These are phyloP conservation scores for Oryza meridionalis DNA, from an alignment of 176 grass and related monocot species.

Conservation along the genomic window DNA sequence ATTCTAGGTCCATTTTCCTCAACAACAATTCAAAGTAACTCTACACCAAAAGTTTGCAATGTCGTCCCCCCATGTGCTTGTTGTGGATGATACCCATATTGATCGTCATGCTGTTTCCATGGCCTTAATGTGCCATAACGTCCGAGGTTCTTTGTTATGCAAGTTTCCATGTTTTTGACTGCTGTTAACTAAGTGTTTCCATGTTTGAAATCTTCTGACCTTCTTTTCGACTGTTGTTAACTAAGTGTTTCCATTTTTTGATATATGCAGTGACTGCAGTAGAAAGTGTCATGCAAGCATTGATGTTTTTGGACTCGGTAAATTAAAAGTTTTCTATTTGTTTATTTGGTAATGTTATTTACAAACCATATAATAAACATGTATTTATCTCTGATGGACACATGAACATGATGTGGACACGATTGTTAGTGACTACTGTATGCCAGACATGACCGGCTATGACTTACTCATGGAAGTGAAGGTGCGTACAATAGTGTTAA, in stretches of 20 bases:
- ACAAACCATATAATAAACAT: not conserved
- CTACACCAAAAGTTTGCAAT: not conserved
- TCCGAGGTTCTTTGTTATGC: not conserved
- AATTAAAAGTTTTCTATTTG: not conserved
- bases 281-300: not conserved
- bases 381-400: not conserved
- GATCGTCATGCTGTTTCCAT: not conserved
- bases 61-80: not conserved
- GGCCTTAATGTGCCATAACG: not conserved
- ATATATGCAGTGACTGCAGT: not conserved
- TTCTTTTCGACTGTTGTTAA: not conserved
- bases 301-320: conserved; percentile 1
- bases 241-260: not conserved
- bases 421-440: not conserved
- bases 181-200: not conserved
- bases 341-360: not conserved
- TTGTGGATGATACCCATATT: conserved; percentile 7
- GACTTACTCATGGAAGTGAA: not conserved
- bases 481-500: not conserved
- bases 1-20: not conserved
- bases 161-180: not conserved
- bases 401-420: conserved; percentile 9
- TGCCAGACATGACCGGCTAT: not conserved
- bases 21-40: not conserved
- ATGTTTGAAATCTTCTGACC: too few relatives aligned